Evolutionary conservation across 805 yeast genomes (phyloP), one percentile per base, ranked within the genome.

Genomic region (Candida tallmaniae): DNA sequence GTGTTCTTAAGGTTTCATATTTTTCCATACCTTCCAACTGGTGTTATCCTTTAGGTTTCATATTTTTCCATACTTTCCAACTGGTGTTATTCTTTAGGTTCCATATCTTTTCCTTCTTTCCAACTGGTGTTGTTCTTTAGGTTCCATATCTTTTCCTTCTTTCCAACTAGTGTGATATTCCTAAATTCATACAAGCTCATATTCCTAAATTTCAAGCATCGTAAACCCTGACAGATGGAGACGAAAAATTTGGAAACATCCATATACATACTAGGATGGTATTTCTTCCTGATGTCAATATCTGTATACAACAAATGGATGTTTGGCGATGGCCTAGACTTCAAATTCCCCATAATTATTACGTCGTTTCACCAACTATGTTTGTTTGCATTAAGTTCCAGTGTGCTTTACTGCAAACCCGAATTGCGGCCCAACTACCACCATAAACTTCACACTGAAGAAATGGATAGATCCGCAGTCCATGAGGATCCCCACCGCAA

Each of bases 271-370:
- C 37, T 54, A 6, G 83, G 84, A 4, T 84, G 93, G 94, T 84
- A 82, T 46, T 38, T 70, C 12, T 80, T 81, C 39, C 80, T 89
- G 5, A 63, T 83, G 37, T 60, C 83, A 12, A 75, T 84, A 13
- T 80, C 89, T 6, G 58, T 85, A 20, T 93, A 90, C 63, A 93
- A 93, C 67, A 89, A 89, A 62, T 88, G 97, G 97, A 90, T 90
- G 97, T 93, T 90, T 63, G 89, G 90, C 25, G 69, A 73, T 7
- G 83, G 86, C 13, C 65, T 89, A 36, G 76, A 84, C 51, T 81
- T 93, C 48, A 74, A 77, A 21, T 93, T 78, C 52, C 98, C 98
- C 2, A 73, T 93, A 15, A 61, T 89, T 19, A 76, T 89, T 34
- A 93, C 98, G 0, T 68, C 89, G 4, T 70, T 80, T 47, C 98